Base-by-base conservation (phyloP, 1,284 basidiomycete species). In the Ustilago cynodontis region DNA sequence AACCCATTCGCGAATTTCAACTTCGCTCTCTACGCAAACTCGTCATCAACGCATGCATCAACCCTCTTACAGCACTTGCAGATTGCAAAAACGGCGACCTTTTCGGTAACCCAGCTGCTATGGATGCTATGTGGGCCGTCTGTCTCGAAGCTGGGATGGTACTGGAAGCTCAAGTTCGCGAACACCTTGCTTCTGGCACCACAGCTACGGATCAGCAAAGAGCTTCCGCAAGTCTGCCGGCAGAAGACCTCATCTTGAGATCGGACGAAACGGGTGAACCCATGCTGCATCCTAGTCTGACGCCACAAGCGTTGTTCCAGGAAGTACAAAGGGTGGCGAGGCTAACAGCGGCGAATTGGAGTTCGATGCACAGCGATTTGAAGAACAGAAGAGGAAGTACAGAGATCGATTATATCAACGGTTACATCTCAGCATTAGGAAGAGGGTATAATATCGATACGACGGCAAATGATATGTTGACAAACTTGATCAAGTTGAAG, bases 31-130 rank as follows among this genome's bases (percentile, higher is more conserved):
- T 93, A 33, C 90, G 91, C 73, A 97, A 96, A 87, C 88, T 98
- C 59, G 93, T 92, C 35, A 90, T 94, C 75, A 95, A 97, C 85
- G 89, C 92, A 14, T 90, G 92, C 81, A 90, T 98, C 87, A 96
- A 98, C 83, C 92, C 95, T 0, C 88, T 98, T 72, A 94, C 94
- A 0, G 93, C 94, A 0, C 86, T 98, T 18, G 88, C 94, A 68
- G 90, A 91, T 51, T 93, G 94, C 80, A 89, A 90, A 61, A 98
- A 97, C 81, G 94, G 94, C 20, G 90, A 91, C 0, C 85, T 88
- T n/a, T 80, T 82, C 59, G 82, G 81, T 22, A 79, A 79, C 16
- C 65, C 66, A 31, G 56, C 79, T 14, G 83, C 86, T 0, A 65
- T 67, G 58, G 73, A 80, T 28, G 76, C 79, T 37, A 79, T 80